Base-by-base conservation (phyloP, 2,329 filamentous ascomycete genomes). In the Aureobasidium uvarum region DNA sequence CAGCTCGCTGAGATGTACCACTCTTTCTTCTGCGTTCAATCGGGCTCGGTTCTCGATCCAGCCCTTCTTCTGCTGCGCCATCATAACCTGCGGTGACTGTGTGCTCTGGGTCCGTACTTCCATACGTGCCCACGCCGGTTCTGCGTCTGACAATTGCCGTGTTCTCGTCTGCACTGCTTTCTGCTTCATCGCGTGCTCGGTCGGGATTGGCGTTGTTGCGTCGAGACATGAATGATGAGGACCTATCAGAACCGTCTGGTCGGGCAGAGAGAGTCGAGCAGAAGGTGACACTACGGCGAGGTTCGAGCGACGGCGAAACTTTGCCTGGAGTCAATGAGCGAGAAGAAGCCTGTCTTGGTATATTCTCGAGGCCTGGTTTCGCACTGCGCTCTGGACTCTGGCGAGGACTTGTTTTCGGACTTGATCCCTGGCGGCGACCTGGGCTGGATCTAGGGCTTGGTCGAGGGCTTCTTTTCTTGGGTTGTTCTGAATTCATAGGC, bases 121-220 rank as follows among this genome's bases (percentile, higher is more conserved):
- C 62, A 46, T 66, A 66, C 18, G 67, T 62, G 13, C 59, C 64
- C 16, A 63, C 56, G 11, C 63, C 67, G n/a, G 43, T 59, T 39
- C 62, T 66, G 20, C 71, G 68, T 36, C 71, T 67, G 20, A 80
- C 67, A 23, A 81, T 80, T 39, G 74, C 75, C 23, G 79, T 81
- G 62, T 71, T 77, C 67, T 81, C 79, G 64, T 78, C 76, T 43
- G 74, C 75, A 62, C 74, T 76, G 62, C 74, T 76, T 60, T 76
- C 74, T 10, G 58, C 69, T n/a, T 67, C 69, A 16, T 70, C 68
- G 31, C 65, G 67, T 20, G 66, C 48, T 13, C 64, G 65, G 13
- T 58, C 63, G 36, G 67, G 51, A 39, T 50, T 28, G 31, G 45
- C 10, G 45, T 54, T 63, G 46, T 63, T 63, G 20, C 48, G 46